A percentile compares a stretch with the other conserved stretches of the same genome.
These are phyloP conservation scores for Neonectria faginata DNA, from an alignment of 2,329 filamentous ascomycete genomes.

Conservation along the genomic window DNA sequence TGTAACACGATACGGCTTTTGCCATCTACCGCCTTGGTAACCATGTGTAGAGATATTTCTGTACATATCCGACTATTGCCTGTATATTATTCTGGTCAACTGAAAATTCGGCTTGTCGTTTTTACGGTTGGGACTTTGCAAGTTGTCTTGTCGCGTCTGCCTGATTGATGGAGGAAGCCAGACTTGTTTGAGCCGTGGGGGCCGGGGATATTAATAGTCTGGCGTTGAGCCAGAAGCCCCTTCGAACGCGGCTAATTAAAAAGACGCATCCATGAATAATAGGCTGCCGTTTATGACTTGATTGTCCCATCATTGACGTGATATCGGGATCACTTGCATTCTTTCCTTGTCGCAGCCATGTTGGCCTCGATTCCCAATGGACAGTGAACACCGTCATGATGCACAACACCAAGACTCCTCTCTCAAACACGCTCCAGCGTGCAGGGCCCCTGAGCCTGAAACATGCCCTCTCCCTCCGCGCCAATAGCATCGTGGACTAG, in stretches of 20 bases:
- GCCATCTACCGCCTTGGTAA: not conserved
- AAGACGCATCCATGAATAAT: not conserved
- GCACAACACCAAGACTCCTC: not conserved
- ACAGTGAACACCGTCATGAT: slow-evolving; percentile 1
- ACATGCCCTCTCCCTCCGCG: not conserved
- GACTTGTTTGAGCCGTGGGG: not conserved
- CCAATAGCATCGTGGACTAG: not conserved
- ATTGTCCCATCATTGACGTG: too few relatives aligned
- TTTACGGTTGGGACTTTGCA: not conserved
- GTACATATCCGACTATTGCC: not conserved
- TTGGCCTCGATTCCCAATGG: not conserved
- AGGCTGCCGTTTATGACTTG: too few relatives aligned
- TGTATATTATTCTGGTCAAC: not conserved
- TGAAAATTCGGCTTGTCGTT: not conserved
- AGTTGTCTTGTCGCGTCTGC: not conserved
- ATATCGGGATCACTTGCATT: not conserved
- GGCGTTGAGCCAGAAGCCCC: not conserved
- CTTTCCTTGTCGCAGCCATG: not conserved
- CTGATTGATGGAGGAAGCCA: not conserved
- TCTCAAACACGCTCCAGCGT: not conserved
- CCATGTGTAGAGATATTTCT: not conserved
- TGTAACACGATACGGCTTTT: slow-evolving; percentile 1
- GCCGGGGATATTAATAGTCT: slow-evolving; percentile 1
- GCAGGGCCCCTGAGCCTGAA: not conserved
- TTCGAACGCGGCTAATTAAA: slow-evolving; percentile 1